Conservation (phyloP, 176 grass and related monocot genomes). For the Carex pumila region DNA sequence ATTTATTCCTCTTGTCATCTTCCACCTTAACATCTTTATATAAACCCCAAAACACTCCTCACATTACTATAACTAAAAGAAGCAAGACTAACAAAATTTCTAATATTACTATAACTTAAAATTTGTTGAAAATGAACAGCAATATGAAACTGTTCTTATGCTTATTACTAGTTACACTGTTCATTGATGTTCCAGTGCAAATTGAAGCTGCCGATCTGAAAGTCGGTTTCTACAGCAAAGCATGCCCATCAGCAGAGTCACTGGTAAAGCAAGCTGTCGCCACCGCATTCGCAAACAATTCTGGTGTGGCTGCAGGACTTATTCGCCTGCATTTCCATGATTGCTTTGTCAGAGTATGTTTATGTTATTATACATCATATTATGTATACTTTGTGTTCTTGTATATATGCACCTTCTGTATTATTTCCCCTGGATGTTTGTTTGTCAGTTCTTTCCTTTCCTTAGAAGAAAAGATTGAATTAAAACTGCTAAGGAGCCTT, state of each 20-base stretch:
- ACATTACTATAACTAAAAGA: not conserved
- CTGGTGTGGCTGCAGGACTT: slow-evolving; percentile 53
- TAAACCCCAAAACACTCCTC: slow-evolving; percentile 1
- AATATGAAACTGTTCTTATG: not conserved
- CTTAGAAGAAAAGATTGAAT: not conserved
- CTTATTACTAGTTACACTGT: not conserved
- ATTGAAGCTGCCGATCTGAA: slow-evolving; percentile 3
- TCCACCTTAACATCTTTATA: slow-evolving; percentile 1
- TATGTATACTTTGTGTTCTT: not conserved
- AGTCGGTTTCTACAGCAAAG: slow-evolving; percentile 54
- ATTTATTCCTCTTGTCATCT: not conserved
- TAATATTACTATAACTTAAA: not conserved
- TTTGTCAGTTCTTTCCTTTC: not conserved
- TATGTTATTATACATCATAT: not conserved
- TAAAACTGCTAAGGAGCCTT: not conserved
- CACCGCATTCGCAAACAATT: slow-evolving; percentile 46
- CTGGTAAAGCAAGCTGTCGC: slow-evolving; percentile 52
- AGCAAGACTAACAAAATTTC: not conserved
- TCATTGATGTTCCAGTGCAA: not conserved
- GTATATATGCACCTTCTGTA: not conserved
- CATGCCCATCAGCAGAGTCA: slow-evolving; percentile 53
- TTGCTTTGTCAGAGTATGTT: slow-evolving; percentile 60
- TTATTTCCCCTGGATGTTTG: not conserved
- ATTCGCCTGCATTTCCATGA: slow-evolving; percentile 80
- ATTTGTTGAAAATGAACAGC: not conserved